phyloP scores from a whole-genome alignment of 2,329 filamentous ascomycete genomes.

The Phialemoniopsis sp. region DNA sequence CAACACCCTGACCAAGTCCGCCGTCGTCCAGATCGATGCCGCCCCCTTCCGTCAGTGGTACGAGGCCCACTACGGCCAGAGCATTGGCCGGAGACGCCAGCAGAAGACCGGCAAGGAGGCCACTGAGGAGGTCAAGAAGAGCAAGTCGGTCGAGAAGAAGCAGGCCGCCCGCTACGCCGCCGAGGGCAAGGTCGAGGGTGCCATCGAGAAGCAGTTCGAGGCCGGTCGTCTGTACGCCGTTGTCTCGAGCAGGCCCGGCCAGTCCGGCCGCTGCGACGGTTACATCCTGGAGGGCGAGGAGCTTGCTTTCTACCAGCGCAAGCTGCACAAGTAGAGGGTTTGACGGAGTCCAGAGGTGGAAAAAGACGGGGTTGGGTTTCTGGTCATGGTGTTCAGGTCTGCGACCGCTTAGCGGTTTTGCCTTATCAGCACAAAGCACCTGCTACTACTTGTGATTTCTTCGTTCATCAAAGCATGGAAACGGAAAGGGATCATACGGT shows the following conservation, averaged over 20 bases:
- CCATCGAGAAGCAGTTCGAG: constrained; percentile 98
- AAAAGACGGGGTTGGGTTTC: constrained; percentile 3
- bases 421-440: not conserved
- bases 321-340: constrained; percentile 87
- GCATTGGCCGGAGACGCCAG: constrained; percentile 87
- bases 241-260: constrained; percentile 86
- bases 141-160: constrained; percentile 94
- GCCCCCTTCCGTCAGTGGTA: constrained; percentile 99
- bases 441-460: not conserved
- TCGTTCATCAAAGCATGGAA: not conserved
- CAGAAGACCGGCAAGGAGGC: constrained; percentile 65
- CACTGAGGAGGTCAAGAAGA: constrained; percentile 80
- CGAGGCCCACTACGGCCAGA: constrained; percentile 97
- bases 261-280: constrained; percentile 94
- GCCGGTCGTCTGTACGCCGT: constrained; percentile 96
- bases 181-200: constrained; percentile 85
- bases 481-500: not conserved
- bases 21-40: constrained; percentile 98
- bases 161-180: constrained; percentile 80
- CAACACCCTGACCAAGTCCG: constrained; percentile 99
- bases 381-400: constrained; percentile 9
- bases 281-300: constrained; percentile 99
- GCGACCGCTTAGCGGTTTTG: not conserved
- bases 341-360: not conserved
- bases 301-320: constrained; percentile 99